phyloP scores from a whole-genome alignment of 2,329 filamentous ascomycete species.

The Cercospora sesami region DNA sequence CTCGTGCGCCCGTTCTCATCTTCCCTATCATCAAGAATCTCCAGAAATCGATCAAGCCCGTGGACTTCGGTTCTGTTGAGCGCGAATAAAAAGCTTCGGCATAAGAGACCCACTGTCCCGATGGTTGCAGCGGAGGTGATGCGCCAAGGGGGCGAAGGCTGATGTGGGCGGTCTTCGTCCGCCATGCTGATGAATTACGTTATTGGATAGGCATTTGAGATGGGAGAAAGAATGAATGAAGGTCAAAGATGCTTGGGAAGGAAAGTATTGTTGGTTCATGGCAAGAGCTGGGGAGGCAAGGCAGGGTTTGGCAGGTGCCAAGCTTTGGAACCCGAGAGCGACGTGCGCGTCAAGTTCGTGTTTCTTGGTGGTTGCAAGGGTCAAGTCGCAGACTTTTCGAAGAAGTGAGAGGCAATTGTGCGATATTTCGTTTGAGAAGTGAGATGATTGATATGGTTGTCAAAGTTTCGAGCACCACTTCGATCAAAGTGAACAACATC shows the following conservation, averaged over 20 bases:
- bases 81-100: slow-evolving; percentile 71
- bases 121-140: slow-evolving; percentile 72
- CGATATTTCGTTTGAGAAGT: neutral
- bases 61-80: slow-evolving; percentile 73
- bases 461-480: neutral
- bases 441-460: neutral
- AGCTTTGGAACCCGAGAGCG: neutral
- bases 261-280: neutral
- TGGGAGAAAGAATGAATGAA: neutral
- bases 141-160: slow-evolving; percentile 69
- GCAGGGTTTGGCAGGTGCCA: neutral
- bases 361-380: neutral
- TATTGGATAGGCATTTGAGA: slow-evolving; percentile 1
- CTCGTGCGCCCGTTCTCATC: slow-evolving; percentile 66
- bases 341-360: neutral
- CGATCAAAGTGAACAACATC: neutral
- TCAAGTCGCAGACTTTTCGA: neutral
- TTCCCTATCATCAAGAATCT: slow-evolving; percentile 70
- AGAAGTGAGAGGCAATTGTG: no score
- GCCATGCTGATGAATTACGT: slow-evolving; percentile 37
- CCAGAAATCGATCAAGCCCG: slow-evolving; percentile 73
- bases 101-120: slow-evolving; percentile 69
- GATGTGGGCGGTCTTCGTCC: slow-evolving; percentile 47
- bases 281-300: neutral
- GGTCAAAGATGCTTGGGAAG: neutral